phyloP scores from a whole-genome alignment of 108 stramenopile genomes.

The Discostella pseudostelligera region DNA sequence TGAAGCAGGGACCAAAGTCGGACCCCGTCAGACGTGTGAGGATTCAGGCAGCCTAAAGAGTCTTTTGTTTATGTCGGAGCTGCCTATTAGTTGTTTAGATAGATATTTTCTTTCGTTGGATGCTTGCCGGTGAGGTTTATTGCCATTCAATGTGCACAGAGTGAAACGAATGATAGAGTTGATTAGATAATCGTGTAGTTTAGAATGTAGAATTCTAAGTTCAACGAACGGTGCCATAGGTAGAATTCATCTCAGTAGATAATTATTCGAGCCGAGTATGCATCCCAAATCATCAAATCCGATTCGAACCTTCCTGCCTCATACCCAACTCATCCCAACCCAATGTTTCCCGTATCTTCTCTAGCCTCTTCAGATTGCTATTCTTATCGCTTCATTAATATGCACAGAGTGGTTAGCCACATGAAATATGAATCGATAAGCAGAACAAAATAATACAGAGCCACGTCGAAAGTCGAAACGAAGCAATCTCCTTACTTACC shows the following conservation, averaged over 20 bases:
- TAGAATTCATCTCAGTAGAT: too few relatives aligned
- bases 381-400: slow-evolving; percentile 60
- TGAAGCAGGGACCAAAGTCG: not conserved
- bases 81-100: not conserved
- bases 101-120: not conserved
- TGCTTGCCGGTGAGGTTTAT: not conserved
- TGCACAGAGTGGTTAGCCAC: not conserved
- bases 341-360: slow-evolving; percentile 70
- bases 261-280: not conserved
- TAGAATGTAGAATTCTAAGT: not conserved
- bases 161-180: not conserved
- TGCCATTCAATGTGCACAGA: not conserved
- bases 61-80: not conserved
- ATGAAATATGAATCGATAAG: not conserved
- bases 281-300: slow-evolving; percentile 20
- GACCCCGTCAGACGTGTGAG: slow-evolving; percentile 14
- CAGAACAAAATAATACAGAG: not conserved
- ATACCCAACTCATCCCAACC: slow-evolving; percentile 80
- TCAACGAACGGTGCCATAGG: not conserved
- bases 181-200: not conserved
- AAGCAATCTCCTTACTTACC: slow-evolving; percentile 1
- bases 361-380: slow-evolving; percentile 76
- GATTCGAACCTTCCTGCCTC: slow-evolving; percentile 58
- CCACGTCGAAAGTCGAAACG: not conserved
- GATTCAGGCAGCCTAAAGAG: slow-evolving; percentile 8